phyloP scores from a whole-genome alignment of 495 filamentous ascomycete species.

The Hypoxylon fragiforme region DNA sequence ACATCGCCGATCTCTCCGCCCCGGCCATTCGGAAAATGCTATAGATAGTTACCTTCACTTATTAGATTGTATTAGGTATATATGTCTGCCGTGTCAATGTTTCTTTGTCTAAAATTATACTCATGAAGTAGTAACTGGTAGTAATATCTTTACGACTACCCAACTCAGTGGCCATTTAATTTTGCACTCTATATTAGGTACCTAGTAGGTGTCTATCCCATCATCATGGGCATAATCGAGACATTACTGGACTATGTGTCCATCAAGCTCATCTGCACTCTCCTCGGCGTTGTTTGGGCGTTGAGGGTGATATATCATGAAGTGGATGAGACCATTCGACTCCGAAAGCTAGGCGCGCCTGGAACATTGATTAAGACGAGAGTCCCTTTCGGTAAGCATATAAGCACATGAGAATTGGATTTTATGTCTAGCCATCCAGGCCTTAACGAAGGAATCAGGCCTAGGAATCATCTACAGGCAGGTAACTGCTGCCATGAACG shows the following conservation, averaged over 20 bases:
- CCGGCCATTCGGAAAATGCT: no score
- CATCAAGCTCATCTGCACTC: conserved; percentile 34
- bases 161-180: no score
- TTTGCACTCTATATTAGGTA: no score
- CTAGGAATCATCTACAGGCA: conserved; percentile 62
- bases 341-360: conserved; percentile 49
- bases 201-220: no score
- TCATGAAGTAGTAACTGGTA: no score
- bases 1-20: no score
- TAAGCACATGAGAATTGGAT: background rate
- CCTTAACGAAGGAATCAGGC: conserved; percentile 48
- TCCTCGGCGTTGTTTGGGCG: conserved; percentile 32
- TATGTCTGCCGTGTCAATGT: no score
- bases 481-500: conserved; percentile 50
- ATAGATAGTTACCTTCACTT: no score
- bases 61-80: no score
- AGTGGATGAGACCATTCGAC: conserved; percentile 42
- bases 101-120: no score
- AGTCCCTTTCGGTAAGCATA: conserved; percentile 34
- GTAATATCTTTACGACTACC: no score
- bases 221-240: conserved; percentile 49
- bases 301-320: conserved; percentile 33
- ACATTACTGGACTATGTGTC: conserved; percentile 42
- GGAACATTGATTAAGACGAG: conserved; percentile 20
- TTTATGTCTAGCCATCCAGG: conserved; percentile 3